Evolutionary conservation across 2,329 filamentous ascomycete species (phyloP).

Genomic region (Clonostachys sp.): DNA sequence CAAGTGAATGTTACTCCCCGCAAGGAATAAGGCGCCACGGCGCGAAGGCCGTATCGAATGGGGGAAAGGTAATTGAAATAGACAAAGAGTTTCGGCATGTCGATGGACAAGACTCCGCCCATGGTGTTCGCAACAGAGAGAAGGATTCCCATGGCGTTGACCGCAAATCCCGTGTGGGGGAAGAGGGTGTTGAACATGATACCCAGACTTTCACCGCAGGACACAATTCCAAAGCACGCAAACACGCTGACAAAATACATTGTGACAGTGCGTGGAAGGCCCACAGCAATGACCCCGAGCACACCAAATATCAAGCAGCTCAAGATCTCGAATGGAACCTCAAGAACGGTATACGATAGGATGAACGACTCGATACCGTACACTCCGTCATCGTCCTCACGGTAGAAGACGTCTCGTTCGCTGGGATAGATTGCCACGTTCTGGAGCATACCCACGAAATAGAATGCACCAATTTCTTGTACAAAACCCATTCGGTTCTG

Average conservation of each 20-base stretch:
- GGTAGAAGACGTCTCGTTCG: conserved; percentile 73
- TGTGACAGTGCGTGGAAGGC: conserved; percentile 54
- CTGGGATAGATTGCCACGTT: conserved; percentile 71
- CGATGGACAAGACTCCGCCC: conserved; percentile 65
- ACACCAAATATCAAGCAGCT: conserved; percentile 63
- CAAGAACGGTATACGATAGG: conserved; percentile 63
- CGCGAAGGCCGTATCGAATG: conserved; percentile 64
- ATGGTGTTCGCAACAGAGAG: conserved; percentile 68
- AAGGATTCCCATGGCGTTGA: conserved; percentile 67
- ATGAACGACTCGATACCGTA: conserved; percentile 71
- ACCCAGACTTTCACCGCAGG: conserved; percentile 69
- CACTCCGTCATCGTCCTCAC: conserved; percentile 69
- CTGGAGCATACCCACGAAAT: conserved; percentile 75
- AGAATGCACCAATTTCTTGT: conserved; percentile 66
- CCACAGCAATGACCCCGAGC: conserved; percentile 59
- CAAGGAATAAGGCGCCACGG: conserved; percentile 63
- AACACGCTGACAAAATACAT: conserved; percentile 67
- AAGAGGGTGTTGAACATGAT: conserved; percentile 81
- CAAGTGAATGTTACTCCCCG: conserved; percentile 60
- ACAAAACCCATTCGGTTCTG: conserved; percentile 72
- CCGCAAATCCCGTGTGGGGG: conserved; percentile 68
- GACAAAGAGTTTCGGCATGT: conserved; percentile 62
- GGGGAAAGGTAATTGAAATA: conserved; percentile 70
- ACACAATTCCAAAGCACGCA: conserved; percentile 69
- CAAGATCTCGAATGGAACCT: conserved; percentile 67